These are phyloP conservation scores for Leccinum subrobustum DNA, from an alignment of 1,284 basidiomycete species.

Conservation along the genomic window DNA sequence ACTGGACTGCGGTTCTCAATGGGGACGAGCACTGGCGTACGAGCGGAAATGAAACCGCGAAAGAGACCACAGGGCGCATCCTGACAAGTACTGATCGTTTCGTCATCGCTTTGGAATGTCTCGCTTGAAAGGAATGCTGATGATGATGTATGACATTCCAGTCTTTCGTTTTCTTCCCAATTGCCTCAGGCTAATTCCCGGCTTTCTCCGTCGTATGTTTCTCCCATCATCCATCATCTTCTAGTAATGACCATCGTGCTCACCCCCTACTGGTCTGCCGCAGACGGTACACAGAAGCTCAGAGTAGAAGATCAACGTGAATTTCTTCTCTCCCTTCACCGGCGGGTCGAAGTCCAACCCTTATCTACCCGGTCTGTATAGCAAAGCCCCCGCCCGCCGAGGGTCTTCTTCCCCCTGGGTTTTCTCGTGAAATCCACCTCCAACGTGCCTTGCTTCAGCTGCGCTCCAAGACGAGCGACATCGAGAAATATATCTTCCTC, in stretches of 20 bases:
- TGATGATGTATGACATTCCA: slow-evolving; percentile 6
- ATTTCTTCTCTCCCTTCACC: slow-evolving; percentile 26
- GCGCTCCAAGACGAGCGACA: slow-evolving; percentile 66
- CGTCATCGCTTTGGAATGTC: neutral
- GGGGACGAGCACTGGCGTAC: neutral
- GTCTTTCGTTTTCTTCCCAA: neutral
- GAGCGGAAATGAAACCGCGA: no score
- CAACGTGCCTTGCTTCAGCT: slow-evolving; percentile 67
- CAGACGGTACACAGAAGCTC: slow-evolving; percentile 57
- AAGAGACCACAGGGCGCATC: neutral
- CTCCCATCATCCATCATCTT: neutral
- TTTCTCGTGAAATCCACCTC: slow-evolving; percentile 55
- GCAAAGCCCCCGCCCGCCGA: slow-evolving; percentile 47
- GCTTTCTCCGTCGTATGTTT: slow-evolving; percentile 12
- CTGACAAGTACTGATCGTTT: neutral
- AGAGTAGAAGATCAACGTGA: slow-evolving; percentile 57
- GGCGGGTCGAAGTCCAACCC: neutral
- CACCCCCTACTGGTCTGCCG: slow-evolving; percentile 66
- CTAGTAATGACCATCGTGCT: slow-evolving; percentile 60
- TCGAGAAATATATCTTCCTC: slow-evolving; percentile 85
- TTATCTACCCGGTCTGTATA: slow-evolving; percentile 22
- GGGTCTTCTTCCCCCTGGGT: slow-evolving; percentile 65
- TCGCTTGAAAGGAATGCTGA: slow-evolving; percentile 7
- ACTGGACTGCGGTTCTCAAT: neutral
- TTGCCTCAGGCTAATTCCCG: slow-evolving; percentile 1